These are phyloP conservation scores for Mortierella sp. DNA, from an alignment of 371 early-diverging fungal genomes.

Conservation along the genomic window DNA sequence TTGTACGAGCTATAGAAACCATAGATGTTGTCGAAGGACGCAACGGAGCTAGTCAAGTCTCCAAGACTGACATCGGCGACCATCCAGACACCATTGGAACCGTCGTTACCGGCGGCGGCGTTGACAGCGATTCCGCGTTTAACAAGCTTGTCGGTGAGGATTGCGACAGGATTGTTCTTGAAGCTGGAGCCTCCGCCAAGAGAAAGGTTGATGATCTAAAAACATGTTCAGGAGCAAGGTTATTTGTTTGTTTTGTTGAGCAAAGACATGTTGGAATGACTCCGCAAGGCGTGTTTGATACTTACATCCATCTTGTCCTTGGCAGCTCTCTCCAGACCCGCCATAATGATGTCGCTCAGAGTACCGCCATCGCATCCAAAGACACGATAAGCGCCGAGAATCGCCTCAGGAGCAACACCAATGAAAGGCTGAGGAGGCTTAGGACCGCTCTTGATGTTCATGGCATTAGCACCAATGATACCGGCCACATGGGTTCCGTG, in stretches of 20 bases:
- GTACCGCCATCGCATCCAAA: conserved; percentile 71
- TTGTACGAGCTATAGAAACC: conserved; percentile 37
- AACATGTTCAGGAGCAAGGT: too few species aligned
- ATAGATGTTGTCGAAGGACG: conserved; percentile 72
- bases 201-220: conserved; percentile 69
- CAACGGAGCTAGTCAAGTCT: conserved; percentile 69
- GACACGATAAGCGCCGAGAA: conserved; percentile 67
- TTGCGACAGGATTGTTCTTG: conserved; percentile 58
- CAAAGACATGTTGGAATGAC: too few species aligned
- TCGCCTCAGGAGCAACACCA: conserved; percentile 71
- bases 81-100: conserved; percentile 70
- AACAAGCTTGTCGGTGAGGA: conserved; percentile 56
- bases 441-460: conserved; percentile 13
- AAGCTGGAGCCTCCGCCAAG: conserved; percentile 67
- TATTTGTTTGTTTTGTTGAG: too few species aligned
- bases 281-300: too few species aligned
- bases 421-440: conserved; percentile 48
- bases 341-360: too few species aligned
- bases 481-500: conserved; percentile 71
- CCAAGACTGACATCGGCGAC: conserved; percentile 74
- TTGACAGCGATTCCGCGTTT: conserved; percentile 59
- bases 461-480: conserved; percentile 64
- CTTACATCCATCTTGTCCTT: too few species aligned
- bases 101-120: conserved; percentile 80
- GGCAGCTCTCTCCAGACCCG: too few species aligned